These are phyloP conservation scores for Phytophthora litchii DNA, from an alignment of 352 stramenopile species.

Conservation along the genomic window DNA sequence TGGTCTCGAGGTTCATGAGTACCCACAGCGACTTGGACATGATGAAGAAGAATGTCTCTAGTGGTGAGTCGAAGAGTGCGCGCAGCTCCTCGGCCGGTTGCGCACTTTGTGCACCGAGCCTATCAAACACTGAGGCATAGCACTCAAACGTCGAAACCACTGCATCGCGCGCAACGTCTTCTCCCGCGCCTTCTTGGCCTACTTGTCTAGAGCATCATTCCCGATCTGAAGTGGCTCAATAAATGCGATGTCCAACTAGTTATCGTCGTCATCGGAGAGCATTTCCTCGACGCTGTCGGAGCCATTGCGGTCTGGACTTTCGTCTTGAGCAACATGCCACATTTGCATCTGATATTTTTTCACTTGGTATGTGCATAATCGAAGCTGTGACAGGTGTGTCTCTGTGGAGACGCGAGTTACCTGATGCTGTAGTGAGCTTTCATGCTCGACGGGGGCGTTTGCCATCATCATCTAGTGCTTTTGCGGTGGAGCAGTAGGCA, in stretches of 20 bases:
- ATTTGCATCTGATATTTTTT: too few relatives aligned
- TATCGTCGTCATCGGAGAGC: neutral
- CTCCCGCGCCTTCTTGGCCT: neutral
- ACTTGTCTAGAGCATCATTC: neutral
- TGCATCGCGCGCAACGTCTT: neutral
- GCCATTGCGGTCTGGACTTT: neutral
- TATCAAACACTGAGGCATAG: too few relatives aligned
- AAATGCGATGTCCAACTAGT: neutral
- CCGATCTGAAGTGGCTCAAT: neutral
- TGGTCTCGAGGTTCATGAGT: conserved; percentile 16
- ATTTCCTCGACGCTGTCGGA: neutral
- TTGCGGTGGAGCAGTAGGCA: too few relatives aligned
- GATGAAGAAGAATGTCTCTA: conserved; percentile 28
- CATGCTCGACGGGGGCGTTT: too few relatives aligned
- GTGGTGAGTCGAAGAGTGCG: neutral
- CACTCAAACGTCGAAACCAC: neutral
- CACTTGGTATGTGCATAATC: too few relatives aligned
- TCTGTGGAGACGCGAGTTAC: too few relatives aligned
- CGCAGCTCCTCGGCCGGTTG: neutral
- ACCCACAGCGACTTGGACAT: conserved; percentile 26
- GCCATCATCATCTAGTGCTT: too few relatives aligned
- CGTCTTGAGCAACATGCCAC: too few relatives aligned
- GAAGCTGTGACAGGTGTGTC: too few relatives aligned
- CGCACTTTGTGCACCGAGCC: neutral
- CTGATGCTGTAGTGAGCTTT: too few relatives aligned